These are phyloP conservation scores for Paramecium primaurelia DNA, from an alignment of 73 alveolate species.

Conservation along the genomic window DNA sequence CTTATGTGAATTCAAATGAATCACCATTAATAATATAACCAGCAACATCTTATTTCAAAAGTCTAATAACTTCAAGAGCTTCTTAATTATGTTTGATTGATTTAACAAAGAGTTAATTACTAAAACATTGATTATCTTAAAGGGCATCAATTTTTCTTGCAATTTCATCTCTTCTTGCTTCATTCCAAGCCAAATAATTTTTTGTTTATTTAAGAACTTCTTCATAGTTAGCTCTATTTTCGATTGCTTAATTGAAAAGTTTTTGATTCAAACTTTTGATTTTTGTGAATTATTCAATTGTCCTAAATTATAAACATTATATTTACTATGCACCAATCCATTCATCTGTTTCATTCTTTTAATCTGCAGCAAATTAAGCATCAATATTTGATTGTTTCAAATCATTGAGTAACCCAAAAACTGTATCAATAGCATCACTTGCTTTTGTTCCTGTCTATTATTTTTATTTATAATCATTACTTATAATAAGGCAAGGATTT, in stretches of 20 bases:
- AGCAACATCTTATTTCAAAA: constrained; percentile 50
- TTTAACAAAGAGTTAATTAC: constrained; percentile 30
- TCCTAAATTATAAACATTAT: background rate
- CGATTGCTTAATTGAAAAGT: background rate
- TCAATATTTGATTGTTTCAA: constrained; percentile 27
- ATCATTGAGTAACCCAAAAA: constrained; percentile 8
- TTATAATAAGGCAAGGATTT: constrained; percentile 37
- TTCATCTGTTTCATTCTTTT: constrained; percentile 48
- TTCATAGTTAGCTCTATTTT: background rate
- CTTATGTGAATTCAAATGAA: constrained; percentile 48
- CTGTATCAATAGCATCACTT: constrained; percentile 51
- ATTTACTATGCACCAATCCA: constrained; percentile 16
- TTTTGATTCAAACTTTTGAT: background rate
- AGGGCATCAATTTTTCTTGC: constrained; percentile 40
- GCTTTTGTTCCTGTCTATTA: constrained; percentile 46
- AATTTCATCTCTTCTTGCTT: constrained; percentile 39
- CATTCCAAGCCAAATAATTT: constrained; percentile 48
- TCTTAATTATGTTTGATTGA: constrained; percentile 16
- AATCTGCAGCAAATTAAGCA: constrained; percentile 47
- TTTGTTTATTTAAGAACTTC: constrained; percentile 2
- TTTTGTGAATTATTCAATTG: constrained; percentile 41
- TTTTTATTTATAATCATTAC: background rate
- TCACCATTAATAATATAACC: constrained; percentile 38
- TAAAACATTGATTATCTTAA: constrained; percentile 11
- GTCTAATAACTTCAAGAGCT: constrained; percentile 37